Conservation (phyloP, 305 asterid species). For the Fraxinus floribunda region DNA sequence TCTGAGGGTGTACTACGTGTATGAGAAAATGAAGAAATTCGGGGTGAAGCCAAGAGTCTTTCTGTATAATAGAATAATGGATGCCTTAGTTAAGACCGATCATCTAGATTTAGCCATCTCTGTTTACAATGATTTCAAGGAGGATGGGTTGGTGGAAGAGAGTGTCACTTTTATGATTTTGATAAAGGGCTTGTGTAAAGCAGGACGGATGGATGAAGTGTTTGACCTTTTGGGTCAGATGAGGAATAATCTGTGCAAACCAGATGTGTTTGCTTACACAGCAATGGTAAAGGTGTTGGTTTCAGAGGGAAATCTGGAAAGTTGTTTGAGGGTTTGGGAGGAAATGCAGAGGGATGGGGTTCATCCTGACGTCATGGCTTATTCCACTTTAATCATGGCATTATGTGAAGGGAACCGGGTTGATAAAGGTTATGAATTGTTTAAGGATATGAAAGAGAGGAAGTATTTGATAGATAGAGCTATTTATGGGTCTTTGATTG, state of each 20-base stretch:
- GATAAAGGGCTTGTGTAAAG: slow-evolving; percentile 82
- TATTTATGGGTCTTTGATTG: slow-evolving; percentile 74
- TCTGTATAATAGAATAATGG: slow-evolving; percentile 80
- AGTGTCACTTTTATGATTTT: slow-evolving; percentile 74
- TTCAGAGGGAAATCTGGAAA: slow-evolving; percentile 67
- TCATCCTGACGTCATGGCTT: slow-evolving; percentile 87
- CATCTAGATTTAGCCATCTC: slow-evolving; percentile 79
- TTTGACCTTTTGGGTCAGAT: slow-evolving; percentile 60
- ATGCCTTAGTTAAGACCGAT: slow-evolving; percentile 77
- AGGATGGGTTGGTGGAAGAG: slow-evolving; percentile 73
- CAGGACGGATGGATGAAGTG: slow-evolving; percentile 58
- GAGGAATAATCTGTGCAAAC: slow-evolving; percentile 79
- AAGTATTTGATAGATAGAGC: slow-evolving; percentile 71
- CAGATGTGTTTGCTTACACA: slow-evolving; percentile 94
- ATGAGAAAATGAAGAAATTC: slow-evolving; percentile 89
- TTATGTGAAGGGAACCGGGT: slow-evolving; percentile 57
- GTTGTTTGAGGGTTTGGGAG: slow-evolving; percentile 77
- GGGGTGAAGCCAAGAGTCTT: slow-evolving; percentile 87
- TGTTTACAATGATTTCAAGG: slow-evolving; percentile 75
- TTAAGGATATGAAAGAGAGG: slow-evolving; percentile 78
- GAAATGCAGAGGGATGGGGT: slow-evolving; percentile 71
- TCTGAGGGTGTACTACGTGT: slow-evolving; percentile 78
- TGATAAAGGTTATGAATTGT: slow-evolving; percentile 58
- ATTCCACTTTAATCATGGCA: slow-evolving; percentile 66
- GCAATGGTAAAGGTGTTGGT: slow-evolving; percentile 76